Evolutionary conservation across 768 basidiomycete species (phyloP), one percentile per base, ranked within the genome.

Genomic region (Paxillus ammoniavirescens): DNA sequence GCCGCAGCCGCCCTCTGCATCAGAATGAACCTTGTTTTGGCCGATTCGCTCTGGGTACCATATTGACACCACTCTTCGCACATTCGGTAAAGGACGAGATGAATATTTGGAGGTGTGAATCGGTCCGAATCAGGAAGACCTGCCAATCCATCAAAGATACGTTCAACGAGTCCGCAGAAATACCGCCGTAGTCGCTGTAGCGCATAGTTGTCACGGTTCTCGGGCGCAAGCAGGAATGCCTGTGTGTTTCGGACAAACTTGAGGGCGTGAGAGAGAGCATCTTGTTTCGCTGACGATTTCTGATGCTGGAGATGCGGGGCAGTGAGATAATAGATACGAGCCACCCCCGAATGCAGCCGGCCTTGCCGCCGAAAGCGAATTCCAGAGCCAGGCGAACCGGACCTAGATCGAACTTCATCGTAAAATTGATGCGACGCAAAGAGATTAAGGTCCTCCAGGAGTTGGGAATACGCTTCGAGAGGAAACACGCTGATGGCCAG

Each of bases 41-140:
- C 80, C n/a, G 74, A 71, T 56, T 93, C 90, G 1, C 83, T 78
- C 61, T 90, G 84, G 30, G 83, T 79, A 5, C 91, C 93, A 43
- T 89, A 76, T 62, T 91, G 86, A 68, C 93, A 96, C 94, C 94
- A 97, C 62, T 94, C 92, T 69, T 95, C 92, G 60, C 92, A 94
- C 37, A 93, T 74, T 33, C 87, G 83, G 70, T 91, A 96, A 31
- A 96, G 71, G 3, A 86, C 79, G 7, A 94, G 77, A 63, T 92
- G 84, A 74, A 86, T 86, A 53, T 89, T 82, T 5, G 79, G 74
- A 2, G 89, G 84, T 48, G 90, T 82, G 64, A 91, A 91, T 5
- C 86, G 78, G 48, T 93, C 91, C 1, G 84, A 82, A 54, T 89
- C 85, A 47, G 86, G 84, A 28, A 92, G 74, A 33, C 77, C 77